Evolutionary conservation across 1,284 basidiomycete genomes (phyloP).

Genomic region (Boletus mariae): DNA sequence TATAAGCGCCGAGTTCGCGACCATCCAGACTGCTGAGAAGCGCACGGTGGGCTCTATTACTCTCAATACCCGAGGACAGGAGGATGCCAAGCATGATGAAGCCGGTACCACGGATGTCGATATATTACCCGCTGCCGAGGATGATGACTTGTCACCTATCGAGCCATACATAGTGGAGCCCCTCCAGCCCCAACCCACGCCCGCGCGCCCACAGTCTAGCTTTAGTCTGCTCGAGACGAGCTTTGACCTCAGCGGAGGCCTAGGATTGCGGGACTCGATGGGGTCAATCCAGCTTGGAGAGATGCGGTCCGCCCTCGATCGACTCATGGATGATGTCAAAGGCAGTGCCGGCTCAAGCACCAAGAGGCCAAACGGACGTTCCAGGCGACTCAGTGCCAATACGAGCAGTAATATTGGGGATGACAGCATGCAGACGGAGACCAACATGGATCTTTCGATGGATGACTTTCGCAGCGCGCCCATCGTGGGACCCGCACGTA

Average conservation of each 20-base stretch:
- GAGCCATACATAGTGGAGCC: conserved; percentile 1
- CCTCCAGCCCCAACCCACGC: conserved; percentile 7
- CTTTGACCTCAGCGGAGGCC: conserved; percentile 34
- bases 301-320: conserved; percentile 73
- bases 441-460: conserved; percentile 27
- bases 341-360: conserved; percentile 34
- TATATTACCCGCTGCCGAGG: not conserved
- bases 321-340: conserved; percentile 73
- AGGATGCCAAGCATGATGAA: not conserved
- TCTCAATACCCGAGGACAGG: not conserved
- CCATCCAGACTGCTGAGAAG: conserved; percentile 44
- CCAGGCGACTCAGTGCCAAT: conserved; percentile 27
- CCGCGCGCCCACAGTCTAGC: conserved; percentile 13
- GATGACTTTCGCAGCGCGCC: conserved; percentile 21
- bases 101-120: not conserved
- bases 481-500: conserved; percentile 2
- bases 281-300: conserved; percentile 52
- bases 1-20: conserved; percentile 42
- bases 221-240: conserved; percentile 23
- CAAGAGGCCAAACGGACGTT: conserved; percentile 6
- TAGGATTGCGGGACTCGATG: conserved; percentile 30
- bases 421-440: conserved; percentile 43
- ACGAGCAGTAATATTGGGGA: conserved; percentile 30
- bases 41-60: conserved; percentile 27
- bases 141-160: not conserved